Conservation (phyloP, 2,329 filamentous ascomycete species). For the Cladosporium halotolerans region DNA sequence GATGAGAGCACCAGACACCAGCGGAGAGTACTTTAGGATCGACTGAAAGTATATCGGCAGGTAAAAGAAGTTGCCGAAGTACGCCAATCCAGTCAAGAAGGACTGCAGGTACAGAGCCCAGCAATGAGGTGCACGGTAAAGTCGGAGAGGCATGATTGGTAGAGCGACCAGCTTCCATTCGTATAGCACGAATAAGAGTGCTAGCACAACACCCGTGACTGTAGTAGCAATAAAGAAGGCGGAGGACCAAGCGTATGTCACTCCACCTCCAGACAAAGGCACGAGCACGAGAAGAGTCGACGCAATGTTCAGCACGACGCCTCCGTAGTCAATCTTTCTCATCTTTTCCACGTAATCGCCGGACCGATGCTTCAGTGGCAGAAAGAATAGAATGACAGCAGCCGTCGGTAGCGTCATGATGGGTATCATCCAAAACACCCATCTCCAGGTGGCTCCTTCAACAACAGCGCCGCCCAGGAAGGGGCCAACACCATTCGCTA, state of each 20-base stretch:
- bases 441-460: slow-evolving; percentile 9
- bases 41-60: slow-evolving; percentile 39
- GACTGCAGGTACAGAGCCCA: slow-evolving; percentile 8
- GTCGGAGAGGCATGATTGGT: slow-evolving; percentile 9
- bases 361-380: slow-evolving; percentile 19
- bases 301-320: slow-evolving; percentile 5
- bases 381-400: slow-evolving; percentile 13
- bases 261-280: slow-evolving; percentile 1
- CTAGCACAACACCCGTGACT: slow-evolving; percentile 9
- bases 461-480: slow-evolving; percentile 39
- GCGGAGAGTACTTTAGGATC: slow-evolving; percentile 30
- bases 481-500: slow-evolving; percentile 39
- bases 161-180: slow-evolving; percentile 10
- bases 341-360: slow-evolving; percentile 25
- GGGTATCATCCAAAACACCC: slow-evolving; percentile 13
- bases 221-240: slow-evolving; percentile 6
- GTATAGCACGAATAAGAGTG: slow-evolving; percentile 6
- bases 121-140: slow-evolving; percentile 4
- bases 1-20: slow-evolving; percentile 35
- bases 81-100: slow-evolving; percentile 1
- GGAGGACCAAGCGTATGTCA: slow-evolving; percentile 10
- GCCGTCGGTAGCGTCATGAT: slow-evolving; percentile 7
- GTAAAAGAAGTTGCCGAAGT: slow-evolving; percentile 28
- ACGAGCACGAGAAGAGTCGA: slow-evolving; percentile 8
- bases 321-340: slow-evolving; percentile 17